These are phyloP conservation scores for Silene conica DNA, from an alignment of 148 eudicot species.

Conservation along the genomic window DNA sequence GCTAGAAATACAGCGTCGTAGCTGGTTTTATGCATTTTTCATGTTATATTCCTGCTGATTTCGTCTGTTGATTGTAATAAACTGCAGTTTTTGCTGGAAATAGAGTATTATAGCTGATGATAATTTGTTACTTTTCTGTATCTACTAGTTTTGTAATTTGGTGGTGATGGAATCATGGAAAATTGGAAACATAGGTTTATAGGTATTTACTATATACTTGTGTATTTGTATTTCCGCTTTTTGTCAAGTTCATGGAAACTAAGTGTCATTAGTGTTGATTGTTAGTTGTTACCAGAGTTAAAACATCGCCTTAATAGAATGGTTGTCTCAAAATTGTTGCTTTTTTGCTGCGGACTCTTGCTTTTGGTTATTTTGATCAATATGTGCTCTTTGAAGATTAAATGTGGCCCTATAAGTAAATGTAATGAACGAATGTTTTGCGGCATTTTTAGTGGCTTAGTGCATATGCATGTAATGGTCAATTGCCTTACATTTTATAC, in stretches of 20 bases:
- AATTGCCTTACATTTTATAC: neutral
- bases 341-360: neutral
- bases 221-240: neutral
- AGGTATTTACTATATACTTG: neutral
- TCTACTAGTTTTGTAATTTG: neutral
- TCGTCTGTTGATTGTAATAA: neutral
- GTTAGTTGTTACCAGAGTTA: neutral
- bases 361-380: no score
- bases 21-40: neutral
- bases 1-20: neutral
- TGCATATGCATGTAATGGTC: no score
- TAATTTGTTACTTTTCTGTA: neutral
- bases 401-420: no score
- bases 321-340: no score
- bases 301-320: neutral
- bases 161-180: neutral
- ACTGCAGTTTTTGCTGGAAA: neutral
- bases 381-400: no score
- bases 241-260: neutral
- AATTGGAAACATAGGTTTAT: neutral
- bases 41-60: neutral
- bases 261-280: neutral
- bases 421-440: no score
- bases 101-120: neutral
- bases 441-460: no score